Percentiles rank a stretch among this genome's conserved stretches.
These are phyloP conservation scores for Puccinia brachypodii DNA, from an alignment of 1,284 basidiomycete species.

Conservation along the genomic window DNA sequence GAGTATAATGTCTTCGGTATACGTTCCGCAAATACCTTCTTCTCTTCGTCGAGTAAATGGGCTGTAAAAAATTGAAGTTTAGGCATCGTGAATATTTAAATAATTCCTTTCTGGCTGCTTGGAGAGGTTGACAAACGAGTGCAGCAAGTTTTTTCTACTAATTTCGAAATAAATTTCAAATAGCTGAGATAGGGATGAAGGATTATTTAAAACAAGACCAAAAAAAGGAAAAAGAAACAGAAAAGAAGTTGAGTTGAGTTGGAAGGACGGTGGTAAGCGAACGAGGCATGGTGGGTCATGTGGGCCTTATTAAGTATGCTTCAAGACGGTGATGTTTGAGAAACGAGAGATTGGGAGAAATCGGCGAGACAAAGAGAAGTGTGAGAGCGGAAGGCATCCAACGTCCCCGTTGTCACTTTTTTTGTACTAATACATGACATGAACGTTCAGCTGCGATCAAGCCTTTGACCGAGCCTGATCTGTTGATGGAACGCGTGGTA, in stretches of 20 bases:
- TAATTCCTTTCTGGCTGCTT: no score
- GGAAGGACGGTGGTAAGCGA: no score
- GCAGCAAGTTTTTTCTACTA: background rate
- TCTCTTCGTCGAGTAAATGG: constrained; percentile 5
- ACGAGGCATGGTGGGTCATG: no score
- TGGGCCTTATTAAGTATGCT: no score
- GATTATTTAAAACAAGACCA: background rate
- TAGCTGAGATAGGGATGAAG: background rate
- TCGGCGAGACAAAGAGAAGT: constrained; percentile 8
- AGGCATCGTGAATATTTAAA: background rate
- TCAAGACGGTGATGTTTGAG: no score
- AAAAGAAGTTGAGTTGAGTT: no score
- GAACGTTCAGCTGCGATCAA: background rate
- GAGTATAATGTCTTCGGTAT: constrained; percentile 5
- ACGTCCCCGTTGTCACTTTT: constrained; percentile 6
- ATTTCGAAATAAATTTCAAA: no score
- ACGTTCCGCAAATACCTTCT: constrained; percentile 9
- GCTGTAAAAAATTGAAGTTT: constrained; percentile 37
- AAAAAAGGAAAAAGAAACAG: no score
- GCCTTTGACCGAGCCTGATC: background rate
- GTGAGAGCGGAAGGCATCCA: background rate
- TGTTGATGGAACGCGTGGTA: background rate
- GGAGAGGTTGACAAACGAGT: background rate
- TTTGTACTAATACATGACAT: background rate
- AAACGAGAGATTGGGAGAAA: background rate